Percentiles rank a stretch among this genome's conserved stretches.
phyloP scores from a whole-genome alignment of 2,329 filamentous ascomycete genomes.

The Sclerotinia spermophila region DNA sequence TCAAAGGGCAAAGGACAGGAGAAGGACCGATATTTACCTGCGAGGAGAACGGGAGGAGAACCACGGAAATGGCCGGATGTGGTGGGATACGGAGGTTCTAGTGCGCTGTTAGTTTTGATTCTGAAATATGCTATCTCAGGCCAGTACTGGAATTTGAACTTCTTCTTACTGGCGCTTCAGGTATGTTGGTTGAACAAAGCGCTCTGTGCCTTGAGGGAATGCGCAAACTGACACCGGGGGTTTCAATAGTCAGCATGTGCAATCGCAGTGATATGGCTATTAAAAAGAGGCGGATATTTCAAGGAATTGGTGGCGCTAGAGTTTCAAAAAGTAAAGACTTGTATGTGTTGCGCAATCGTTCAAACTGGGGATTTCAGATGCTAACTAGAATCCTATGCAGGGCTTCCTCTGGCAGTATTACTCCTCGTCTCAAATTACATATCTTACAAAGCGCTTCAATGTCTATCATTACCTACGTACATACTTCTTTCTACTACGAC shows the following conservation, averaged over 20 bases:
- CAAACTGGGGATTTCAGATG: background rate
- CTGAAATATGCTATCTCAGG: constrained; percentile 17
- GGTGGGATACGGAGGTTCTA: constrained; percentile 5
- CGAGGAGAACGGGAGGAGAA: background rate
- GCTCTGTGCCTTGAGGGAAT: background rate
- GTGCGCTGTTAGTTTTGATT: background rate
- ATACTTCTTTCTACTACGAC: constrained; percentile 19
- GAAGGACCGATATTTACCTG: constrained; percentile 17
- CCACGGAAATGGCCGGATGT: constrained; percentile 9
- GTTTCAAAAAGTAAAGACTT: background rate
- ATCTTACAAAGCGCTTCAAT: constrained; percentile 18
- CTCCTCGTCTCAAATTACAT: constrained; percentile 15
- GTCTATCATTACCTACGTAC: constrained; percentile 17
- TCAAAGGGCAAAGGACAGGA: constrained; percentile 16
- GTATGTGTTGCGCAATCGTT: constrained; percentile 8
- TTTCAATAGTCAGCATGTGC: constrained; percentile 6
- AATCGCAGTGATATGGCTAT: background rate
- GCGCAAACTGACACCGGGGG: constrained; percentile 1
- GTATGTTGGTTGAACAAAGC: background rate
- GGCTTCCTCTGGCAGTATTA: constrained; percentile 15
- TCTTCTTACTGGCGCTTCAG: constrained; percentile 18
- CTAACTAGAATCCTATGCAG: constrained; percentile 2
- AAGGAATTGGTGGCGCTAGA: constrained; percentile 12
- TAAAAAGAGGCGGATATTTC: constrained; percentile 14
- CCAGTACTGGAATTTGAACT: constrained; percentile 18